Evolutionary conservation across 2,329 filamentous ascomycete genomes (phyloP), one percentile per base, ranked within the genome.

Genomic region (Diaporthe sp.): DNA sequence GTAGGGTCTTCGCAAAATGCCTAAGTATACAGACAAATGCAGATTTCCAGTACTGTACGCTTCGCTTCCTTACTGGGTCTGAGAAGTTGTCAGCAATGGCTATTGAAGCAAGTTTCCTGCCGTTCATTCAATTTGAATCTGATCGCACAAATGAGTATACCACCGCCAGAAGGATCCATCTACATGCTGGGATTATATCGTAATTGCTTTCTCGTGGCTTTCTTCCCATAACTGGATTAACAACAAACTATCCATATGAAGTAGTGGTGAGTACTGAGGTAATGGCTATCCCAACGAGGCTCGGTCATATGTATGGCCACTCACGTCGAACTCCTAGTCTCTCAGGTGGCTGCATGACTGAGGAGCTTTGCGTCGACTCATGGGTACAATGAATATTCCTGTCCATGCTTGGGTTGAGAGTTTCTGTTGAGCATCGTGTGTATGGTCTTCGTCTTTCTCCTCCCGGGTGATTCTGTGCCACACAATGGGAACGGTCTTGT

Each of bases 321-420:
- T 91, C 91, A 13, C 93, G 93, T 22, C 91, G 90, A n/a, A 93
- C 92, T 0, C 96, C 87, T 90, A 81, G 96, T 93, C 53, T 88
- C 87, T 85, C 89, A 87, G 10, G 88, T 88, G 37, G 91, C 89
- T 2, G 88, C 89, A 7, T 87, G 85, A 59, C 88, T 88, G 1
- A 94, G 87, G 5, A 94, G 86, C 19, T 62, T 44, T 44, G 39
- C 4, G 9, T 42, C 39, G 8, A 17, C n/a, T 46, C 9, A 25
- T 6, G 28, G 8, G 17, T 9, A 19, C 9, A 31, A 19, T 15
- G 22, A 10, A 17, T 3, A 12, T 42, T 15, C 22, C 19, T 28
- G 8, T 59, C 34, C 3, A 2, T 6, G 28, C 5, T 4, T 39
- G 31, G 22, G 4, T 88, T 87, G 75, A 92, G 90, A 17, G 92